Percentiles rank a stretch among this genome's conserved stretches.
These are phyloP conservation scores for Pseudotulostoma volvatum DNA, from an alignment of 495 filamentous ascomycete species.

Conservation along the genomic window DNA sequence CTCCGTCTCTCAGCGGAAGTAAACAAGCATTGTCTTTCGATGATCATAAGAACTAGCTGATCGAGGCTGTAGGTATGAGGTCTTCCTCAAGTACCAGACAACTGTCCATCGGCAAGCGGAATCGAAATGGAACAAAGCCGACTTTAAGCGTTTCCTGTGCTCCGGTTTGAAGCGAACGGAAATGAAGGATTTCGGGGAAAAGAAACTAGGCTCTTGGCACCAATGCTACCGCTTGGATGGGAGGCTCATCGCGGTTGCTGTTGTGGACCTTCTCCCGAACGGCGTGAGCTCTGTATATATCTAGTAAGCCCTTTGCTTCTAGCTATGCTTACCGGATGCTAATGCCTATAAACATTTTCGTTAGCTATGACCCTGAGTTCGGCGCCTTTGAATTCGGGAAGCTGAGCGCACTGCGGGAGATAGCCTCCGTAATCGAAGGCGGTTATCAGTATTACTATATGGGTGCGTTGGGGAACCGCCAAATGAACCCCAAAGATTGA, in stretches of 20 bases:
- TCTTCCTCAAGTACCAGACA: slow-evolving; percentile 79
- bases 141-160: slow-evolving; percentile 79
- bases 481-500: background rate
- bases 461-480: slow-evolving; percentile 31
- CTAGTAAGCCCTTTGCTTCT: slow-evolving; percentile 41
- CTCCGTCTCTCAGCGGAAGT: slow-evolving; percentile 78
- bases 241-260: slow-evolving; percentile 69
- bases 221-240: slow-evolving; percentile 91
- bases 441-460: slow-evolving; percentile 63
- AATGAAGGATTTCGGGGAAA: slow-evolving; percentile 29
- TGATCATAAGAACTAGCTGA: too few relatives aligned
- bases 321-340: too few relatives aligned
- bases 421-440: slow-evolving; percentile 57
- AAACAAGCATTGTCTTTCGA: slow-evolving; percentile 9
- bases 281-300: slow-evolving; percentile 91
- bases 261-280: slow-evolving; percentile 74
- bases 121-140: slow-evolving; percentile 43
- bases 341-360: too few relatives aligned
- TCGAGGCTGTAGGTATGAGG: slow-evolving; percentile 25
- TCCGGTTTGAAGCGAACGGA: slow-evolving; percentile 51
- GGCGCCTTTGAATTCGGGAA: slow-evolving; percentile 73
- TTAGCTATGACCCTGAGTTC: slow-evolving; percentile 63
- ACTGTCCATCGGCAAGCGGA: slow-evolving; percentile 60
- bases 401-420: slow-evolving; percentile 71
- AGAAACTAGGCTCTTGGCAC: slow-evolving; percentile 74